These are phyloP conservation scores for Phylloporus rhodoxanthus DNA, from an alignment of 768 basidiomycete genomes.

Conservation along the genomic window DNA sequence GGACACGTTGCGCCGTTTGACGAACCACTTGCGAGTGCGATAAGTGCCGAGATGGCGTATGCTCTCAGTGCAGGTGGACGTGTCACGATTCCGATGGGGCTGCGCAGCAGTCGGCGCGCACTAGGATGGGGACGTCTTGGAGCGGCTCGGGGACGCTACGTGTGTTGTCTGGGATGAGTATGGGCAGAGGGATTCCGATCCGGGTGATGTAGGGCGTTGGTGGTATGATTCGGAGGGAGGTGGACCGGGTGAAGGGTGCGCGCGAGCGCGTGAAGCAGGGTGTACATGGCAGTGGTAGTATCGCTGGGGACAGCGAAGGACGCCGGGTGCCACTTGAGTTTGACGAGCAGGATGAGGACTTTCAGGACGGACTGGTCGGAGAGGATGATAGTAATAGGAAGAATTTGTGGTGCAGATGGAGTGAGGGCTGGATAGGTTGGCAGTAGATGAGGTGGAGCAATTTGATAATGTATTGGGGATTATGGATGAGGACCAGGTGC, in stretches of 20 bases:
- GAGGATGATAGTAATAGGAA: conserved; percentile 8
- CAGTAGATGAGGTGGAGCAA: conserved; percentile 28
- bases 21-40: conserved; percentile 71
- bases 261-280: not conserved
- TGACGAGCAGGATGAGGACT: conserved; percentile 66
- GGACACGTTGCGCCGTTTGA: conserved; percentile 49
- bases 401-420: conserved; percentile 23
- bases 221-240: too few relatives aligned
- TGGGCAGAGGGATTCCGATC: conserved; percentile 41
- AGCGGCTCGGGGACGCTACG: conserved; percentile 12
- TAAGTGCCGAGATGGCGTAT: conserved; percentile 58
- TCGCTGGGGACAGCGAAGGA: not conserved
- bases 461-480: conserved; percentile 32
- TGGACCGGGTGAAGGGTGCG: conserved; percentile 4
- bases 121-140: conserved; percentile 10
- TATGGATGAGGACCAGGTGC: conserved; percentile 30
- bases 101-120: conserved; percentile 12
- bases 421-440: conserved; percentile 27
- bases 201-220: conserved; percentile 58
- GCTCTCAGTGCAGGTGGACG: conserved; percentile 33
- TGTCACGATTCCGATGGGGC: conserved; percentile 50
- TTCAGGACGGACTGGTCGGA: conserved; percentile 17
- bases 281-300: not conserved
- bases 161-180: conserved; percentile 14
- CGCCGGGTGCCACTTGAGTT: conserved; percentile 46